A percentile compares a stretch with the other conserved stretches of the same genome.
Evolutionary conservation across 1,284 basidiomycete species (phyloP).

Genomic region (Malassezia psittaci): DNA sequence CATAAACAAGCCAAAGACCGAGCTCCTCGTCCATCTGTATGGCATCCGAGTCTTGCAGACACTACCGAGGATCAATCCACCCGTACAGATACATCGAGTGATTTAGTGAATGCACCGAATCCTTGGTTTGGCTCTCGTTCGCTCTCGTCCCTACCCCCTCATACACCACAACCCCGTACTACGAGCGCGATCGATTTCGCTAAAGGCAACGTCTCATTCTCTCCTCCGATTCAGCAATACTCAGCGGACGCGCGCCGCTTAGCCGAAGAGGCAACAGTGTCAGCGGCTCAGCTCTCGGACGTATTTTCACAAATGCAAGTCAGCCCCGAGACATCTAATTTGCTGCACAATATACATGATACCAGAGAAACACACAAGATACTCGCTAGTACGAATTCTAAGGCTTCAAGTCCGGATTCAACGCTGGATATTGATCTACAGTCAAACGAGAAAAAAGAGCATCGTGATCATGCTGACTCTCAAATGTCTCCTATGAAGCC

Average conservation of each 20-base stretch:
- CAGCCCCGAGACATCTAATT: no score
- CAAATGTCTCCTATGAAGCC: no score
- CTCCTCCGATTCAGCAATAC: background rate
- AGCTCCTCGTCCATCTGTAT: slow-evolving; percentile 18
- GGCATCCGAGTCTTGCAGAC: slow-evolving; percentile 16
- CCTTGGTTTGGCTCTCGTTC: background rate
- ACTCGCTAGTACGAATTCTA: no score
- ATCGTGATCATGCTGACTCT: no score
- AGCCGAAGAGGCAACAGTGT: background rate
- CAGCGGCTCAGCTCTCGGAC: background rate
- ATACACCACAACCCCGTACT: background rate
- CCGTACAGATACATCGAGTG: slow-evolving; percentile 11
- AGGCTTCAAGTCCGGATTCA: no score
- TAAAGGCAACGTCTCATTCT: background rate
- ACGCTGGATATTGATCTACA: no score
- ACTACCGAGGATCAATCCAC: slow-evolving; percentile 13
- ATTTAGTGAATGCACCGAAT: background rate
- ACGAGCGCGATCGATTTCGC: background rate
- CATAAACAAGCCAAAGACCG: background rate
- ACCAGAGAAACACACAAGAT: no score
- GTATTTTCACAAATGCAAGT: background rate
- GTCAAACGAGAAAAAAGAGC: no score
- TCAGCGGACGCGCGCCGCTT: background rate
- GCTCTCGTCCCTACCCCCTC: no score
- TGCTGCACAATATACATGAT: no score